A percentile compares a stretch with the other conserved stretches of the same genome.
Conservation (phyloP, 805 yeast genomes). For the Hanseniaspora hatyaiensis region DNA sequence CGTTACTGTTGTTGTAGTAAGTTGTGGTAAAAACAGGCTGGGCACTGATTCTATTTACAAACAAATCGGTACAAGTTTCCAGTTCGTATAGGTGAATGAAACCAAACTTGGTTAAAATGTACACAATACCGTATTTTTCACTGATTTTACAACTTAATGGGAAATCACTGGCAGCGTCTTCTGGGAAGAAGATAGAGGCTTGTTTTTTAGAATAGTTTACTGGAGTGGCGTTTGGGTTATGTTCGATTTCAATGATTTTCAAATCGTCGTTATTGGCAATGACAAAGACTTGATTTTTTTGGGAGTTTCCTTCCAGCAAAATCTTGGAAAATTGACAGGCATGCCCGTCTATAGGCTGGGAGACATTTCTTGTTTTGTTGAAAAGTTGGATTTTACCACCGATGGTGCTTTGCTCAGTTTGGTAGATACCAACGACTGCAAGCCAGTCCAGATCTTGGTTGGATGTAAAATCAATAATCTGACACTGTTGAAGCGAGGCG, state of each 20-base stretch:
- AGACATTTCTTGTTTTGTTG: constrained; percentile 77
- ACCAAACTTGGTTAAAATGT: constrained; percentile 87
- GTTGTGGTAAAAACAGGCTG: constrained; percentile 90
- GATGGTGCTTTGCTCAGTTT: constrained; percentile 72
- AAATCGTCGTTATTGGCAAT: constrained; percentile 80
- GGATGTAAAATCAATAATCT: constrained; percentile 80
- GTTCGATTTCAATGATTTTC: constrained; percentile 93
- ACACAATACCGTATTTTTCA: constrained; percentile 72
- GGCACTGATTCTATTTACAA: constrained; percentile 90
- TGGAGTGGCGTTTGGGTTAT: constrained; percentile 71
- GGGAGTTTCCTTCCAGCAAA: constrained; percentile 57
- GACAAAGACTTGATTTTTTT: constrained; percentile 70
- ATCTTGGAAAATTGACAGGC: constrained; percentile 80
- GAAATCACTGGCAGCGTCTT: constrained; percentile 91
- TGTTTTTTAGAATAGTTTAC: constrained; percentile 66
- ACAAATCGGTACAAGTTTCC: constrained; percentile 83
- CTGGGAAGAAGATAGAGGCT: constrained; percentile 90
- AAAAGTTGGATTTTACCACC: constrained; percentile 93
- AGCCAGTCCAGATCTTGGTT: constrained; percentile 80
- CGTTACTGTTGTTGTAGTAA: constrained; percentile 56
- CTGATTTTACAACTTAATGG: constrained; percentile 87
- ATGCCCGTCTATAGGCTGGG: constrained; percentile 97
- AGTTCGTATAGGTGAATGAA: constrained; percentile 91
- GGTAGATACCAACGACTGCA: constrained; percentile 89
- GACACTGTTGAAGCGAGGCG: constrained; percentile 62